Evolutionary conservation across 345 rosid genomes (phyloP), one percentile per base, ranked within the genome.

Genomic region (Dipteronia dyeriana): DNA sequence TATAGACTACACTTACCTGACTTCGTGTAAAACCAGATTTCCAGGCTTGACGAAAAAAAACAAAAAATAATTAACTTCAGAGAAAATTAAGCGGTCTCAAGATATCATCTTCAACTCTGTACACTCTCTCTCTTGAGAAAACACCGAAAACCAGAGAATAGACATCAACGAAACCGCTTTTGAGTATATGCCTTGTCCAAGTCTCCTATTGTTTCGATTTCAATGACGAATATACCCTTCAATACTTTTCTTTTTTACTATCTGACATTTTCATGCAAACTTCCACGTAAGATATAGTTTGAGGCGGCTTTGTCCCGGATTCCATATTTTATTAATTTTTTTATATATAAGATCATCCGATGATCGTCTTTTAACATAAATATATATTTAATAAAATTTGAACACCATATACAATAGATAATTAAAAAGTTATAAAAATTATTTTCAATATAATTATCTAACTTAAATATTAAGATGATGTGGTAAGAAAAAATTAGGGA

Each of bases 261-360:
- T 83, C n/a, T 82, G 83, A 78, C 87, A 83, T 80, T 85, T 83
- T 73, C 90, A 87, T 87, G 88, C 87, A 83, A 78, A 82, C 77
- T 75, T 78, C 80, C 90, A 87, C 90, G 90, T 85, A 56, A 74
- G 84, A 7, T 45, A 76, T 57, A 7, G 63, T 16, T 9, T 38
- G 78, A 77, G 86, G 89, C 86, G 83, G 87, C 87, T 34, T 53
- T 20, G 68, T 53, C 74, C 29, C 49, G 9, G 43, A 51, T 38
- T 8, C 43, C 26, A 60, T 38, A 7, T 45, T 23, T 56, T 54
- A 54, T 9, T 9, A 1, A 26, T 26, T 26, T 26, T 26, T 26
- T n/a, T n/a, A n/a, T n/a, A n/a, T n/a, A n/a, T n/a, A n/a, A n/a
- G n/a, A n/a, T n/a, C n/a, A n/a, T n/a, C n/a, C n/a, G n/a, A n/a